Evolutionary conservation across 108 stramenopile genomes (phyloP).

Genomic region (Conticribra guillardii): DNA sequence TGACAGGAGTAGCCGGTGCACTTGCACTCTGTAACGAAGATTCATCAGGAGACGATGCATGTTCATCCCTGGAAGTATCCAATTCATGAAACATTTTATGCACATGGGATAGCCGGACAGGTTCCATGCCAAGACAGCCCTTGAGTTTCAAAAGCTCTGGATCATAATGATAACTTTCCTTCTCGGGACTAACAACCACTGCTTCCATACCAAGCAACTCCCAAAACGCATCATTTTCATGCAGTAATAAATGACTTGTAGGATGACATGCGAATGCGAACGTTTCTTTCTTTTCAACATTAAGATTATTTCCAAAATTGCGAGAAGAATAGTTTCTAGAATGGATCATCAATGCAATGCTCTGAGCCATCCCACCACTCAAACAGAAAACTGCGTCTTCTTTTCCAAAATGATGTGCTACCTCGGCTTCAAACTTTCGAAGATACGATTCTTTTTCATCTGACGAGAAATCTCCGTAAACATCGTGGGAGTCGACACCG

Average conservation of each 20-base stretch:
- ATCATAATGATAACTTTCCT: slow-evolving; percentile 16
- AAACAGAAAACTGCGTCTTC: slow-evolving; percentile 84
- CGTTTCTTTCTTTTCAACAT: slow-evolving; percentile 13
- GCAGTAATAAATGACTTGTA: slow-evolving; percentile 72
- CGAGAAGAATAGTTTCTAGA: background rate
- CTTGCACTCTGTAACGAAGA: too few relatives aligned
- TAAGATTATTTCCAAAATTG: too few relatives aligned
- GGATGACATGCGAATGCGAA: slow-evolving; percentile 68
- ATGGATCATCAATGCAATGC: slow-evolving; percentile 74
- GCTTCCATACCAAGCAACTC: slow-evolving; percentile 60
- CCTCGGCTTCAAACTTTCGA: slow-evolving; percentile 66
- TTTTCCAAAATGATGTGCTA: slow-evolving; percentile 65
- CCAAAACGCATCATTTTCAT: slow-evolving; percentile 63
- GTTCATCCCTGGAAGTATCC: background rate
- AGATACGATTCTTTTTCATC: slow-evolving; percentile 52
- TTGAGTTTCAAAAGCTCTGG: slow-evolving; percentile 20
- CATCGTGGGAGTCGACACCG: slow-evolving; percentile 45
- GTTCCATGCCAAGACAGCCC: slow-evolving; percentile 35
- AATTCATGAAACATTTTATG: slow-evolving; percentile 9
- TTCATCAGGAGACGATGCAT: too few relatives aligned
- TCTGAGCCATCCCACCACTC: slow-evolving; percentile 83
- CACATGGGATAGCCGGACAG: slow-evolving; percentile 46
- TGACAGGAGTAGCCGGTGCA: background rate
- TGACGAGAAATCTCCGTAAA: slow-evolving; percentile 64
- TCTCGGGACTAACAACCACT: slow-evolving; percentile 26